phyloP scores from a whole-genome alignment of 2,329 filamentous ascomycete species.

The Xylaria sp. region DNA sequence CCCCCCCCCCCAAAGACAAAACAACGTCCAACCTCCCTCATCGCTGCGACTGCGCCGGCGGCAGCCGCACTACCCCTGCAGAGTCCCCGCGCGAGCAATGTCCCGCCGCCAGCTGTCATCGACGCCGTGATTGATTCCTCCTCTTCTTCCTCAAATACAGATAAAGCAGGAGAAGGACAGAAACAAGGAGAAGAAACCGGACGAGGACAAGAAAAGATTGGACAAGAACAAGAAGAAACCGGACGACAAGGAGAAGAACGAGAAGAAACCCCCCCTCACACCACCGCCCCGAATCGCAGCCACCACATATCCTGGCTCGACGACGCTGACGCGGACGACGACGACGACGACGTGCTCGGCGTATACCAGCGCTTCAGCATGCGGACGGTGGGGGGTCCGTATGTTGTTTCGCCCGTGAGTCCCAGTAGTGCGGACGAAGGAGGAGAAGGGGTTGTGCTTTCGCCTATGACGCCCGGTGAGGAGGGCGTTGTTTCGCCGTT shows the following conservation, averaged over 20 bases:
- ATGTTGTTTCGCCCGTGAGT: constrained; percentile 24
- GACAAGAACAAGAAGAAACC: too few relatives aligned
- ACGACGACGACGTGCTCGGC: constrained; percentile 6
- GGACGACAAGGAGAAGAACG: too few relatives aligned
- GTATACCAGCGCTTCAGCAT: constrained; percentile 17
- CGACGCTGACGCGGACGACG: constrained; percentile 1
- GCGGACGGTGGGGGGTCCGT: constrained; percentile 7
- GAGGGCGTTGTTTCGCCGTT: neutral
- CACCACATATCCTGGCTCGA: constrained; percentile 21
- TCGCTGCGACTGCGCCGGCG: neutral
- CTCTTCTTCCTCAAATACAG: neutral
- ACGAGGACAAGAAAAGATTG: too few relatives aligned
- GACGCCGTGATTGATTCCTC: constrained; percentile 20
- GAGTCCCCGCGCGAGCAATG: constrained; percentile 24
- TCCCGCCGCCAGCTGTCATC: constrained; percentile 26
- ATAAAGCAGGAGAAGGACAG: constrained; percentile 5
- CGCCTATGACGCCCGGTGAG: neutral
- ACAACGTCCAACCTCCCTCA: neutral
- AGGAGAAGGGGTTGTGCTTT: neutral
- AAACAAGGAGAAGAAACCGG: too few relatives aligned
- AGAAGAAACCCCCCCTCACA: too few relatives aligned
- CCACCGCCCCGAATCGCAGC: neutral
- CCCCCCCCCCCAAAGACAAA: constrained; percentile 6
- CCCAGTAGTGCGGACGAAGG: neutral
- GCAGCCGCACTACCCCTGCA: constrained; percentile 12